Evolutionary conservation across 768 basidiomycete species (phyloP), one percentile per base, ranked within the genome.

Genomic region (Candolleomyces aberdarensis): DNA sequence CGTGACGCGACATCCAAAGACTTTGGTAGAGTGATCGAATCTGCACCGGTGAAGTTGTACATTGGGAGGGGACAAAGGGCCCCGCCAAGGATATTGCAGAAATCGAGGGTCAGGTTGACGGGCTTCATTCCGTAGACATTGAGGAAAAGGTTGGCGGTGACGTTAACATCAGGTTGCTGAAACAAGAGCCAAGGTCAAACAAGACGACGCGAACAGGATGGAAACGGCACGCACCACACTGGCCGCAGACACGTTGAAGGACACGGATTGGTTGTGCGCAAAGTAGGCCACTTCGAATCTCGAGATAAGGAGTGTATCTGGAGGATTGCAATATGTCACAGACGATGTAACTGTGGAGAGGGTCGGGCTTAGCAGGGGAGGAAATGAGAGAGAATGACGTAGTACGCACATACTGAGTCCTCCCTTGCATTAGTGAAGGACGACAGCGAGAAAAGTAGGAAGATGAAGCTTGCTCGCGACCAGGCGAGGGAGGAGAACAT

Each of bases 111-210:
- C 63, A 88, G 69, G 71, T 97, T 97, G 65, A 96, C 68, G 17
- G 89, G 85, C 32, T 85, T 81, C 72, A 88, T 85, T 57, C 94
- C 95, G 66, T 98, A 98, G n/a, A 89, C 90, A 61, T 92, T 90
- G 69, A 95, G 75, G 67, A 91, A 79, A 56, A 97, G 75, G 68
- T 89, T 90, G 39, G 92, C 95, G 3, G 85, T 81, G 57, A 96
- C 92, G 68, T 85, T 93, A 66, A 94, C 80, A 69, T 91, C 85
- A 50, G 85, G 70, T 78, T 87, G 80, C 91, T 92, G 65, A 39
- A 61, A 65, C 62, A 51, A 13, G 51, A 26, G 11, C 22, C 1
- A 56, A 66, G 64, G 65, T 64, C 56, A 62, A 62, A 57, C 62
- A 57, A 54, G 15, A 52, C 50, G 49, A 59, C 56, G 61, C 53